These are phyloP conservation scores for Penicillium fimorum DNA, from an alignment of 495 filamentous ascomycete genomes.

Conservation along the genomic window DNA sequence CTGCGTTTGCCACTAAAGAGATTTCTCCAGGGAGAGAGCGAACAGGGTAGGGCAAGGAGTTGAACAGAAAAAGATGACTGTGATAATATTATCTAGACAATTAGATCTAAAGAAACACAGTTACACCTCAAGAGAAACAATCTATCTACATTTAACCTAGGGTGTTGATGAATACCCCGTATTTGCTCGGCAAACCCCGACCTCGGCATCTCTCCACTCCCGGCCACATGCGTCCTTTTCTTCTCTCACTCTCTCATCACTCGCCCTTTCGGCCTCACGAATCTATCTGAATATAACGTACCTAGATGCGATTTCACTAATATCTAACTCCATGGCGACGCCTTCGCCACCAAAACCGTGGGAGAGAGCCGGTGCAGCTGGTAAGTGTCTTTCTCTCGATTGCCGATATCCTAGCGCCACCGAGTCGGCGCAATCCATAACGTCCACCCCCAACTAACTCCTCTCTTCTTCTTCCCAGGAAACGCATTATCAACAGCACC, in stretches of 20 bases:
- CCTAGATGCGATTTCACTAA: constrained; percentile 38
- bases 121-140: not conserved
- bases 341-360: constrained; percentile 94
- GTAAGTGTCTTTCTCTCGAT: constrained; percentile 41
- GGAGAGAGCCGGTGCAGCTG: constrained; percentile 72
- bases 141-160: not conserved
- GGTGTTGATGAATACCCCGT: not conserved
- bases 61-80: not conserved
- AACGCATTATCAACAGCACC: constrained; percentile 37
- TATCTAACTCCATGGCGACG: constrained; percentile 44
- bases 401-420: constrained; percentile 10
- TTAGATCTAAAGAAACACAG: not conserved
- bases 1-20: constrained; percentile 22
- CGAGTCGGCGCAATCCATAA: constrained; percentile 8
- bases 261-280: constrained; percentile 16
- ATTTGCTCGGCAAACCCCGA: constrained; percentile 25
- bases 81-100: not conserved
- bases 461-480: constrained; percentile 22
- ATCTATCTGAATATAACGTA: constrained; percentile 7
- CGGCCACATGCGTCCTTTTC: constrained; percentile 31
- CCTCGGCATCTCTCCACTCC: constrained; percentile 34
- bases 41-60: not conserved
- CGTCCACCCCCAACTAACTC: constrained; percentile 10
- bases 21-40: constrained; percentile 10
- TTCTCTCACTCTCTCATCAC: constrained; percentile 17